Evolutionary conservation across 768 basidiomycete genomes (phyloP).

Genomic region (Rhodotorula taiwanensis): DNA sequence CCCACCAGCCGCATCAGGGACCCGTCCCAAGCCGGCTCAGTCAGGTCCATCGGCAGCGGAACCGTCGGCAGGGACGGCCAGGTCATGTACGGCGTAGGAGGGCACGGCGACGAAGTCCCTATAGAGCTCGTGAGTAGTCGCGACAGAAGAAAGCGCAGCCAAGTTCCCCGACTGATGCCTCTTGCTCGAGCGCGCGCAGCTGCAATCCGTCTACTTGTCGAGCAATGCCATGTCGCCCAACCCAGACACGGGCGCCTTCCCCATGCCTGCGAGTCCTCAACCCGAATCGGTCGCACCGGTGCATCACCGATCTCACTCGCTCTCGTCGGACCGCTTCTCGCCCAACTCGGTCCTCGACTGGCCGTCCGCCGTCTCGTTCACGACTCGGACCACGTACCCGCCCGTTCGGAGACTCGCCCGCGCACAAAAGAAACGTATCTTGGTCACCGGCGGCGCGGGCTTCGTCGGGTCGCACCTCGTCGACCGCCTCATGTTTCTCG

Average conservation of each 20-base stretch:
- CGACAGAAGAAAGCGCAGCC: slow-evolving; percentile 51
- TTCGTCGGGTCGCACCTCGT: slow-evolving; percentile 97
- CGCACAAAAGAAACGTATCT: slow-evolving; percentile 71
- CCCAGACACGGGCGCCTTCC: slow-evolving; percentile 41
- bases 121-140: slow-evolving; percentile 63
- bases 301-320: slow-evolving; percentile 60
- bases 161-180: slow-evolving; percentile 26
- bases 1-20: neutral
- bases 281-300: slow-evolving; percentile 46
- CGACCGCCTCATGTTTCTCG: slow-evolving; percentile 93
- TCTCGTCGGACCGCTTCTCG: slow-evolving; percentile 73
- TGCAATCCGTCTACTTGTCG: slow-evolving; percentile 32
- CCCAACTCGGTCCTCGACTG: slow-evolving; percentile 16
- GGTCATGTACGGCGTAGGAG: slow-evolving; percentile 73
- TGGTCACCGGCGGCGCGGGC: slow-evolving; percentile 97
- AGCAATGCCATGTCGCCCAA: slow-evolving; percentile 33
- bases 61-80: slow-evolving; percentile 67
- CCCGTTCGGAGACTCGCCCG: slow-evolving; percentile 82
- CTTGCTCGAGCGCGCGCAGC: slow-evolving; percentile 22
- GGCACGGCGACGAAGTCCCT: slow-evolving; percentile 61
- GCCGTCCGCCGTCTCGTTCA: slow-evolving; percentile 57
- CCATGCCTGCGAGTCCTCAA: slow-evolving; percentile 45
- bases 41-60: slow-evolving; percentile 31
- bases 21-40: slow-evolving; percentile 3
- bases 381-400: slow-evolving; percentile 80